Evolutionary conservation across 176 grass and related monocot genomes (phyloP), one percentile per base, ranked within the genome.

Genomic region (Juncus effusus): DNA sequence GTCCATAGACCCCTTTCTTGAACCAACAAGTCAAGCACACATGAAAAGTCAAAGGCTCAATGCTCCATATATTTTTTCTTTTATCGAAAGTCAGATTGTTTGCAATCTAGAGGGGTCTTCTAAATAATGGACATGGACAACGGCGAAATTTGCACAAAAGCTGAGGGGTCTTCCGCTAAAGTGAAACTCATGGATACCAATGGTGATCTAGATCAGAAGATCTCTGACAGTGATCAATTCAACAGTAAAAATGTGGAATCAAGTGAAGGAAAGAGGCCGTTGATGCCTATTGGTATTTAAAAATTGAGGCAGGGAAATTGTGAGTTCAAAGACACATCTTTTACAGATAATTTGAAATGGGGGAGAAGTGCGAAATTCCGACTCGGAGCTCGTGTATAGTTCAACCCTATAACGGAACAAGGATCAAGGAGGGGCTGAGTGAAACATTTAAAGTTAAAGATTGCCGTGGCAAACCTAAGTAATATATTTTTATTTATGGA

Each of bases 301-400:
- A 80, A 72, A 53, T 77, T 99, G 12, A 84, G 77, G 42, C 85
- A 84, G 65, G 95, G 95, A n/a, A 51, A 82, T 42, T 85, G 80
- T 12, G 66, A 68, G 72, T 75, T 93, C 69, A 76, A 80, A 4
- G 85, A 94, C 70, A 79, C 79, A 3, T 74, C 75, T 13, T 93
- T 93, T 61, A 93, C 95, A 13, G 95, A 99, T 15, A 99, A 99
- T 74, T 93, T 88, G 11, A 93, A 79, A 70, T 99, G 89, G 95
- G 78, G 89, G 38, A 73, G 85, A 42, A 85, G 88, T 62, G 77
- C 88, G 38, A 93, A 86, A 67, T 93, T 94, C 69, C 85, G 86
- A 45, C 85, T 99, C 8, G 95, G 95, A 59, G 66, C 35, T 2
- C 41, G 12, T 69, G 13, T 69, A 54, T 69, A 54, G 51, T 28